Conservation (phyloP, 768 basidiomycete genomes). For the Daedaleopsis sinensis region DNA sequence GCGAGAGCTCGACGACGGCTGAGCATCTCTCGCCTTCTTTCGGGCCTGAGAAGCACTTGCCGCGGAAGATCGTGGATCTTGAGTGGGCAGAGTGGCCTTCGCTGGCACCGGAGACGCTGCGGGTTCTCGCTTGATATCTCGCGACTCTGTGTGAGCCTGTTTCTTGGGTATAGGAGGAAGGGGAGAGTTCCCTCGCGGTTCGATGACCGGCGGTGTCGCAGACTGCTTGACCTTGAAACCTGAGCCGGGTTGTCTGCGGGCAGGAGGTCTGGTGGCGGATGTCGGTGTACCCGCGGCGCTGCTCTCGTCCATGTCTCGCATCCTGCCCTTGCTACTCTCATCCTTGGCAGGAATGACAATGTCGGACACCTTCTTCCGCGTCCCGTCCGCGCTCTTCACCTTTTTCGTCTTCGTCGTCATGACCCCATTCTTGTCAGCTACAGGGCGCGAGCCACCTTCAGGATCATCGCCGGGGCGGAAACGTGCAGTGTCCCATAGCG, state of each 20-base stretch:
- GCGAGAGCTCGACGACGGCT: background rate
- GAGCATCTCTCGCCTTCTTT: slow-evolving; percentile 29
- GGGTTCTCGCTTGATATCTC: slow-evolving; percentile 30
- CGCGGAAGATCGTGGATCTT: slow-evolving; percentile 5
- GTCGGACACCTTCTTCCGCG: slow-evolving; percentile 21
- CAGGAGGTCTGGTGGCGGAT: slow-evolving; percentile 25
- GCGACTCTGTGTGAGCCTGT: slow-evolving; percentile 31
- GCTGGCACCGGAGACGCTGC: slow-evolving; percentile 36
- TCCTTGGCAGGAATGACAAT: slow-evolving; percentile 48
- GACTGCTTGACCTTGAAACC: slow-evolving; percentile 46
- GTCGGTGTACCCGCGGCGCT: slow-evolving; percentile 16
- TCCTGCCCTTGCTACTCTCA: slow-evolving; percentile 34
- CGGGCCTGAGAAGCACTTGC: slow-evolving; percentile 3
- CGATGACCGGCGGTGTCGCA: slow-evolving; percentile 28
- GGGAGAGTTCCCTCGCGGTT: slow-evolving; percentile 4
- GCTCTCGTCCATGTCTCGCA: slow-evolving; percentile 18
- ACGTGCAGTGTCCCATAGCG: slow-evolving; percentile 61
- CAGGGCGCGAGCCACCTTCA: slow-evolving; percentile 10
- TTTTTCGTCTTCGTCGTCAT: slow-evolving; percentile 35
- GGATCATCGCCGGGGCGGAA: slow-evolving; percentile 20
- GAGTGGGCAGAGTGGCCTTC: slow-evolving; percentile 33
- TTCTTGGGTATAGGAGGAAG: slow-evolving; percentile 29
- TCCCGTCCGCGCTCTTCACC: slow-evolving; percentile 17
- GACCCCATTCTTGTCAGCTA: slow-evolving; percentile 42
- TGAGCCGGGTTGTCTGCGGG: slow-evolving; percentile 49